phyloP scores from a whole-genome alignment of 306 rosid genomes.

The Quercus dentata region DNA sequence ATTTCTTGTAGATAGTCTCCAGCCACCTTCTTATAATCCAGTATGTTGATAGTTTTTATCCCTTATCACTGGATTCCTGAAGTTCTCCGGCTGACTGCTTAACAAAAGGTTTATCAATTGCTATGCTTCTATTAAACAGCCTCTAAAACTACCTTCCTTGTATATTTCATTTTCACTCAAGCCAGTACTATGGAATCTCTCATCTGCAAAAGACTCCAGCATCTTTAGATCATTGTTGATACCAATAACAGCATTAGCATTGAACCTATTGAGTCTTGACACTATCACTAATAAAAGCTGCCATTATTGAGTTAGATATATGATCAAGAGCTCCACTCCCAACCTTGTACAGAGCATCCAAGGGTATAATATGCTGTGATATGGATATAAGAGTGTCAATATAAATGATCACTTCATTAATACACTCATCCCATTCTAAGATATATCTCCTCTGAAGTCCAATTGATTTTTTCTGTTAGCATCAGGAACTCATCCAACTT shows the following conservation, averaged over 20 bases:
- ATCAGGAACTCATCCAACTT: slow-evolving; percentile 73
- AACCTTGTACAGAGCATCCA: slow-evolving; percentile 75
- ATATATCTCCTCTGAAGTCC: slow-evolving; percentile 72
- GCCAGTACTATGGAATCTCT: slow-evolving; percentile 62
- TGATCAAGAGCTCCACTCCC: slow-evolving; percentile 85
- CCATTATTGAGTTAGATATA: slow-evolving; percentile 55
- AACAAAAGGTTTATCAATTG: slow-evolving; percentile 75
- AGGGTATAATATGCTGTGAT: slow-evolving; percentile 78
- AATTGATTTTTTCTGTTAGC: slow-evolving; percentile 55
- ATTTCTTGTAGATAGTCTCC: slow-evolving; percentile 62
- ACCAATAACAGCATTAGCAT: slow-evolving; percentile 51
- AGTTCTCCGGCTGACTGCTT: slow-evolving; percentile 92
- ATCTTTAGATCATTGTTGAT: slow-evolving; percentile 52
- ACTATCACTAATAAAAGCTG: slow-evolving; percentile 66
- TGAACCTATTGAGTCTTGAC: slow-evolving; percentile 65
- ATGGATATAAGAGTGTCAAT: slow-evolving; percentile 81
- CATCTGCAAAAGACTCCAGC: slow-evolving; percentile 77
- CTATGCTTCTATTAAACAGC: slow-evolving; percentile 65
- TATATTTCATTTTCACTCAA: slow-evolving; percentile 65
- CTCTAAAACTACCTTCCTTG: slow-evolving; percentile 50
- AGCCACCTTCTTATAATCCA: slow-evolving; percentile 79
- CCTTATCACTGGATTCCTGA: slow-evolving; percentile 96
- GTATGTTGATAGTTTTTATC: slow-evolving; percentile 62
- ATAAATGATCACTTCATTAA: slow-evolving; percentile 67
- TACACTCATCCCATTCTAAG: slow-evolving; percentile 56